Evolutionary conservation across 177 flowering plant genomes (phyloP).

Genomic region (Vitis hybrid): DNA sequence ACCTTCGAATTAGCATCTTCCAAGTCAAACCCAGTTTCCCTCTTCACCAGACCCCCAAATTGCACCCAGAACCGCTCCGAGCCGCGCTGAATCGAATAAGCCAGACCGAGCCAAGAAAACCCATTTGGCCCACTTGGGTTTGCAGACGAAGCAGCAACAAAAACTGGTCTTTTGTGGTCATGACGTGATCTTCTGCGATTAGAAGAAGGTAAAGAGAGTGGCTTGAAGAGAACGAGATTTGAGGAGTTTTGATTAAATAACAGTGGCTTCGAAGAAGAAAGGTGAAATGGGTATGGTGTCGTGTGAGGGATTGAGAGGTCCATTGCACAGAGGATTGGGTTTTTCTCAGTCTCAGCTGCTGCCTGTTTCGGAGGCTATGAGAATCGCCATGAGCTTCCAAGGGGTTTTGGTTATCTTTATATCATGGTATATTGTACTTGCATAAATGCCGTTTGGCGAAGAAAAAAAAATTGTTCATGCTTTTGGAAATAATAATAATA

Average conservation of each 20-base stretch:
- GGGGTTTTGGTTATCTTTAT: too few species aligned
- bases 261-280: slow-evolving; percentile 13
- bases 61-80: slow-evolving; percentile 50
- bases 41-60: slow-evolving; percentile 63
- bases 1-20: slow-evolving; percentile 33
- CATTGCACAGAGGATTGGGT: slow-evolving; percentile 21
- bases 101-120: slow-evolving; percentile 45
- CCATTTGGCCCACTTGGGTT: slow-evolving; percentile 36
- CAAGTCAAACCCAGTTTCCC: slow-evolving; percentile 70
- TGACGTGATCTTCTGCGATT: slow-evolving; percentile 16
- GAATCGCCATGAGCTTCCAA: too few species aligned
- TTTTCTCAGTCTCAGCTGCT: too few species aligned
- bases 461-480: too few species aligned
- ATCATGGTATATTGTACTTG: too few species aligned
- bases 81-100: slow-evolving; percentile 46
- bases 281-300: slow-evolving; percentile 24
- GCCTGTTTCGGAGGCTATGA: too few species aligned
- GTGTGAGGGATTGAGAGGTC: slow-evolving; percentile 23
- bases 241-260: slow-evolving; percentile 6
- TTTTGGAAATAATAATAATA: too few species aligned
- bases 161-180: slow-evolving; percentile 25
- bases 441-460: too few species aligned
- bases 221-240: slow-evolving; percentile 16
- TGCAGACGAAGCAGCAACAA: slow-evolving; percentile 41
- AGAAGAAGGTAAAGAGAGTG: slow-evolving; percentile 13